phyloP scores from a whole-genome alignment of 495 filamentous ascomycete genomes.

The Eremomyces bilateralis region DNA sequence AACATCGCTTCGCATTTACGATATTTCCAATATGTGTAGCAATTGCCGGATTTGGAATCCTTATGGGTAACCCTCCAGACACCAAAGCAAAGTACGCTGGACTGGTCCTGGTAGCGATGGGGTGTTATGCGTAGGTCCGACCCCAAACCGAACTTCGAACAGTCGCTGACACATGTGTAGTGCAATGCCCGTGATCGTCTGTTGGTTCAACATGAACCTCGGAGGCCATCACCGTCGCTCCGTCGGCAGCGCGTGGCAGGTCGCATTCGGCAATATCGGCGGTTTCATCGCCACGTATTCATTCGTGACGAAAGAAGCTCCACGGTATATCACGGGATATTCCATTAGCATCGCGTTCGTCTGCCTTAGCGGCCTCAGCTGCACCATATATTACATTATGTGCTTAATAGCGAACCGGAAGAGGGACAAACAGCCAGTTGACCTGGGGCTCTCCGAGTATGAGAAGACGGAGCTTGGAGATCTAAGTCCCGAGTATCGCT shows the following conservation, averaged over 20 bases:
- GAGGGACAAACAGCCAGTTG: constrained; percentile 27
- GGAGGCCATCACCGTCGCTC: constrained; percentile 67
- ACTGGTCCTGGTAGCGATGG: constrained; percentile 22
- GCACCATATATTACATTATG: constrained; percentile 35
- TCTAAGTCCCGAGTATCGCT: constrained; percentile 40
- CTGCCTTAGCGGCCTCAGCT: constrained; percentile 38
- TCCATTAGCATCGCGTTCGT: constrained; percentile 57
- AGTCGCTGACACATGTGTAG: too few relatives aligned
- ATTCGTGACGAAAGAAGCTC: constrained; percentile 52
- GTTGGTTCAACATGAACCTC: constrained; percentile 89
- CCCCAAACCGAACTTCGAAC: too few relatives aligned
- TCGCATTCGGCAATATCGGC: constrained; percentile 86
- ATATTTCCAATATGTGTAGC: constrained; percentile 22
- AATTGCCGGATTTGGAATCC: constrained; percentile 20
- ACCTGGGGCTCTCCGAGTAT: constrained; percentile 40
- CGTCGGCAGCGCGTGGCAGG: constrained; percentile 72
- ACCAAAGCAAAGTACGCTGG: constrained; percentile 15
- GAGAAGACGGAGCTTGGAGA: constrained; percentile 58
- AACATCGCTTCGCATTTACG: constrained; percentile 18
- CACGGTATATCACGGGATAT: constrained; percentile 53
- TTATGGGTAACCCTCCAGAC: constrained; percentile 20
- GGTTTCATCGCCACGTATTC: constrained; percentile 79
- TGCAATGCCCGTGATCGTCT: constrained; percentile 67
- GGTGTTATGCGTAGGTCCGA: constrained; percentile 25
- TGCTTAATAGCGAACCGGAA: constrained; percentile 43